phyloP scores from a whole-genome alignment of 257 asterid species.

The Capsicum chinense region DNA sequence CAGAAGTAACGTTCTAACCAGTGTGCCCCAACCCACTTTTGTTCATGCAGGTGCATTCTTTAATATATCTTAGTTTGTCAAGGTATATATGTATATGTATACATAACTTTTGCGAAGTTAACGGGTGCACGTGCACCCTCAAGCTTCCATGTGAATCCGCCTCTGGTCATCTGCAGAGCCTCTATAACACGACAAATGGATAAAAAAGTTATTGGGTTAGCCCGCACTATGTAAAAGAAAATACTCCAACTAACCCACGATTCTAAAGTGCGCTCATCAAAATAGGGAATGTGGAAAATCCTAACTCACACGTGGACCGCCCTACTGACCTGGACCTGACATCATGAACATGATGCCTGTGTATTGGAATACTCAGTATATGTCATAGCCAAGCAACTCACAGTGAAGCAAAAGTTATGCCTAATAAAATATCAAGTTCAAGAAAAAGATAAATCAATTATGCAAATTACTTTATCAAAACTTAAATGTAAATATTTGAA shows the following conservation, averaged over 20 bases:
- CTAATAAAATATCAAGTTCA: neutral
- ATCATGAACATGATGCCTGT: neutral
- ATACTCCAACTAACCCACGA: neutral
- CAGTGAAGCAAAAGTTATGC: neutral
- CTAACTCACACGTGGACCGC: neutral
- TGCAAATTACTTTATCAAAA: neutral
- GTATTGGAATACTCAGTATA: neutral
- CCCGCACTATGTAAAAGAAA: neutral
- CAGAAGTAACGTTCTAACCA: no score
- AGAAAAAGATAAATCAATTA: neutral
- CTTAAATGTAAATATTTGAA: neutral
- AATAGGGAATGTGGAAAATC: neutral
- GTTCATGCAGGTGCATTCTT: no score
- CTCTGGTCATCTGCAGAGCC: neutral
- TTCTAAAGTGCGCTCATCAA: neutral
- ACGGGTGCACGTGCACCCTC: no score
- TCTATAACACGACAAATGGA: neutral
- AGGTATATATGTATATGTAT: no score
- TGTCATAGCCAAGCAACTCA: neutral
- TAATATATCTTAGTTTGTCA: no score
- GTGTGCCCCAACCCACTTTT: no score
- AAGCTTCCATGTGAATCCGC: no score
- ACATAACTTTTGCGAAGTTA: no score
- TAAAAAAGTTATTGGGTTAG: neutral
- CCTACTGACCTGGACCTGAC: neutral